Conservation (phyloP, 495 filamentous ascomycete species). For the Pseudoneurospora amorphoporcata region DNA sequence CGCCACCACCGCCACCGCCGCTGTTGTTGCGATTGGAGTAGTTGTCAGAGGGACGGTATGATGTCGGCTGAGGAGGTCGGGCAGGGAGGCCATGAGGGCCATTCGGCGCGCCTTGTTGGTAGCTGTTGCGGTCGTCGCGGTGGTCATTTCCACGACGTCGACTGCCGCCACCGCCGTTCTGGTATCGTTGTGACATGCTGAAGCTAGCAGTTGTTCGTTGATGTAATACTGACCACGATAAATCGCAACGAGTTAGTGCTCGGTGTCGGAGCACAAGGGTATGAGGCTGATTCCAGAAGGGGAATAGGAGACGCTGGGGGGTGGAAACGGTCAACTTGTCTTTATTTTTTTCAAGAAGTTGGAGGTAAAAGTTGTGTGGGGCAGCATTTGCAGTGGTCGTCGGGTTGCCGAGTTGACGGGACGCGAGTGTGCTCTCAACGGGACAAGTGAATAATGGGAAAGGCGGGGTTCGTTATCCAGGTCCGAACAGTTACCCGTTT, state of each 20-base stretch:
- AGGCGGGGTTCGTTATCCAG: too few species aligned
- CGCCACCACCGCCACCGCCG: not conserved
- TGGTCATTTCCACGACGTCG: not conserved
- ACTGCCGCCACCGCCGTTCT: not conserved
- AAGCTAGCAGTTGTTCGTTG: not conserved
- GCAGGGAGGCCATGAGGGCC: slow-evolving; percentile 1
- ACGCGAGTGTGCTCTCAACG: not conserved
- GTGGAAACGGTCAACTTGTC: not conserved
- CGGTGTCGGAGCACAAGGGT: not conserved
- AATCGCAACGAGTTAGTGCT: not conserved
- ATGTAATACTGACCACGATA: not conserved
- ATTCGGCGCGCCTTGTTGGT: not conserved
- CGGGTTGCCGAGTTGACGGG: not conserved
- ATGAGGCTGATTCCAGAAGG: not conserved
- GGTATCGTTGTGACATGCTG: not conserved
- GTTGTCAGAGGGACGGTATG: not conserved
- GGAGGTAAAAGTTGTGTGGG: not conserved
- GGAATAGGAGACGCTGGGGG: not conserved
- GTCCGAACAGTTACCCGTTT: too few species aligned
- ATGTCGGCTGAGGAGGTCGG: not conserved
- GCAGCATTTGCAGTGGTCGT: not conserved
- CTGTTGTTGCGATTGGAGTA: slow-evolving; percentile 1
- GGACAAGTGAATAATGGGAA: not conserved
- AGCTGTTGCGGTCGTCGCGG: slow-evolving; percentile 7
- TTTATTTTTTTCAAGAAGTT: not conserved